Conservation (phyloP, 129 eudicot genomes). For the Erigeron canadensis region DNA sequence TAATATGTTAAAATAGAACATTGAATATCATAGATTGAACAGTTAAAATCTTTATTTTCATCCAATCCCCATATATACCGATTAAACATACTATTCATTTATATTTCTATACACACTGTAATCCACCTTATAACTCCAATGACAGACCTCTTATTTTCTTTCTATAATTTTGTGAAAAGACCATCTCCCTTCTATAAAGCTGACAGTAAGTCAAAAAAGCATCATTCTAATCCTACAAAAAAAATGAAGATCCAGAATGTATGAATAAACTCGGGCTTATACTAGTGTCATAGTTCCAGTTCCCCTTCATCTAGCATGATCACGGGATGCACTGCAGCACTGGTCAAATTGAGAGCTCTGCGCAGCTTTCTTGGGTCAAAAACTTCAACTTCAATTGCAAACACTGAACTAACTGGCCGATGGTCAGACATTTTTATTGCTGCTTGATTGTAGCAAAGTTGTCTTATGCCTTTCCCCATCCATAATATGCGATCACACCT, state of each 20-base stretch:
- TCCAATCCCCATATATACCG: constrained; percentile 6
- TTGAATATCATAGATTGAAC: neutral
- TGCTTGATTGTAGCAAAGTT: constrained; percentile 69
- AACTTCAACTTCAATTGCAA: constrained; percentile 75
- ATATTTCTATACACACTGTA: constrained; percentile 27
- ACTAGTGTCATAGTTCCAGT: constrained; percentile 28
- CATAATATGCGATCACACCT: constrained; percentile 98
- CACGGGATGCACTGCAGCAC: constrained; percentile 79
- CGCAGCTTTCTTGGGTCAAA: constrained; percentile 75
- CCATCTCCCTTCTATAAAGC: constrained; percentile 27
- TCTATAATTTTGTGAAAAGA: neutral
- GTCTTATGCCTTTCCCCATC: constrained; percentile 87
- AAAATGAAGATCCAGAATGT: constrained; percentile 27
- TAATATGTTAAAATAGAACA: neutral
- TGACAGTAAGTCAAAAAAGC: neutral
- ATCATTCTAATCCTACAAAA: constrained; percentile 29
- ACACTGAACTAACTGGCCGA: constrained; percentile 90
- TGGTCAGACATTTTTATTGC: constrained; percentile 87
- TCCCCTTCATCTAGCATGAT: constrained; percentile 49
- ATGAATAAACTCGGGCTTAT: constrained; percentile 2
- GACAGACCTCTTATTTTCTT: neutral
- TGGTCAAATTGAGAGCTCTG: constrained; percentile 70
- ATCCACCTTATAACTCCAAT: constrained; percentile 4
- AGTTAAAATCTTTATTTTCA: constrained; percentile 3
- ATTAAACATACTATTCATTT: neutral